phyloP scores from a whole-genome alignment of 805 yeast genomes.

The Kodamaea sagamina region DNA sequence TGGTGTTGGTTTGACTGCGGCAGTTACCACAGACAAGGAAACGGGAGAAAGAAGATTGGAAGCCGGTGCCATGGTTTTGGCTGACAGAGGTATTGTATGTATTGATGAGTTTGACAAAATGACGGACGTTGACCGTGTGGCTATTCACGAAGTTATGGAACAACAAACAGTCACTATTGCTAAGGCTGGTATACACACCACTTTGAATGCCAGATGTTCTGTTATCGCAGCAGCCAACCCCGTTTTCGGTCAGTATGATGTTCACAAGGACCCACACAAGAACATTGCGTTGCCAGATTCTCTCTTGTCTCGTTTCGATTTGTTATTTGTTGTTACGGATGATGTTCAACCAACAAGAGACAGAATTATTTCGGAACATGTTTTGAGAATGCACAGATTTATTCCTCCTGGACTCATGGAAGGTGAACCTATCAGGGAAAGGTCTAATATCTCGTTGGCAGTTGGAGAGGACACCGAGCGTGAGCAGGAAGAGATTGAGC shows the following conservation, averaged over 20 bases:
- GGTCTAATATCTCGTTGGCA: constrained; percentile 65
- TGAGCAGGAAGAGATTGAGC: constrained; percentile 42
- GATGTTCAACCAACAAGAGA: constrained; percentile 86
- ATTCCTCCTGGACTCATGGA: constrained; percentile 84
- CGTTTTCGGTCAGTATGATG: constrained; percentile 93
- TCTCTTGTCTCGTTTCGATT: constrained; percentile 91
- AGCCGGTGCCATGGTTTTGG: constrained; percentile 99
- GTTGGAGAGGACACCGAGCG: constrained; percentile 67
- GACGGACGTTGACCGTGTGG: constrained; percentile 96
- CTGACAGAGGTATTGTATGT: constrained; percentile 96
- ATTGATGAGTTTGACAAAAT: constrained; percentile 98
- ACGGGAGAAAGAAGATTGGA: constrained; percentile 96
- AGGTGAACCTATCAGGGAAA: constrained; percentile 92
- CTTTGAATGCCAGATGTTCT: constrained; percentile 93
- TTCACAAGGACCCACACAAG: constrained; percentile 93
- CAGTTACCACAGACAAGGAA: constrained; percentile 93
- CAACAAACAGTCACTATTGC: constrained; percentile 98
- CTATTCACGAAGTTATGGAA: constrained; percentile 99
- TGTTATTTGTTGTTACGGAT: constrained; percentile 92
- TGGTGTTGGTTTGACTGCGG: constrained; percentile 99
- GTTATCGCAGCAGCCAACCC: constrained; percentile 99
- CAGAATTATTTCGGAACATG: constrained; percentile 89
- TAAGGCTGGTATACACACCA: constrained; percentile 96
- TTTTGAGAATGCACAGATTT: constrained; percentile 87
- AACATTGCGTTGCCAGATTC: constrained; percentile 98